These are phyloP conservation scores for Acer saccharum DNA, from an alignment of 345 rosid genomes.

Conservation along the genomic window DNA sequence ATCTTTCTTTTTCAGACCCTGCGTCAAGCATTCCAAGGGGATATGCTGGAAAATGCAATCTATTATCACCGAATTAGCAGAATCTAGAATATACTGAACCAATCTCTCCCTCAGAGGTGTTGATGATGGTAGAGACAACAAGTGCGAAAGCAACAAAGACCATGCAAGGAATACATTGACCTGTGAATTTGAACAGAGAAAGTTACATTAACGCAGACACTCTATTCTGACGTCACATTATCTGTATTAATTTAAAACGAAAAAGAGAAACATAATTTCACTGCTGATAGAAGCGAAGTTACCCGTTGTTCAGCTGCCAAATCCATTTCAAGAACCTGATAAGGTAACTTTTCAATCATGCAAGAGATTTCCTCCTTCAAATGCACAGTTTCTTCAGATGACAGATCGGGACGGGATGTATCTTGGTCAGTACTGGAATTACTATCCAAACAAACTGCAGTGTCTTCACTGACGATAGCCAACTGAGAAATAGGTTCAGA, in stretches of 20 bases:
- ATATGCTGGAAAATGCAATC: conserved; percentile 95
- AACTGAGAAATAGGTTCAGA: conserved; percentile 69
- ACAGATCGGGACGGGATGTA: conserved; percentile 34
- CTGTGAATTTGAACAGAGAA: conserved; percentile 44
- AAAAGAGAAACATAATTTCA: conserved; percentile 5
- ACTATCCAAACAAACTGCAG: conserved; percentile 29
- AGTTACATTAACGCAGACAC: conserved; percentile 3
- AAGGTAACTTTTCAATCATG: conserved; percentile 67
- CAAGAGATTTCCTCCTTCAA: conserved; percentile 69
- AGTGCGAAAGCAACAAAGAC: conserved; percentile 85
- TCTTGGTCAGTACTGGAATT: conserved; percentile 45
- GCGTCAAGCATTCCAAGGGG: conserved; percentile 58
- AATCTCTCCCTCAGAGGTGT: conserved; percentile 67
- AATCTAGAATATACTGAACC: conserved; percentile 80
- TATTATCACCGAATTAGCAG: conserved; percentile 59
- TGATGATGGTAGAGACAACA: conserved; percentile 63
- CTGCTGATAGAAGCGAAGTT: conserved; percentile 27
- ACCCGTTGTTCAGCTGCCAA: conserved; percentile 73
- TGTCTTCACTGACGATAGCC: conserved; percentile 63
- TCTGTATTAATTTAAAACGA: conserved; percentile 7
- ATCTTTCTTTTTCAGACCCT: conserved; percentile 75
- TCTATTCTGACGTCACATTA: neutral
- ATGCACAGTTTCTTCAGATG: conserved; percentile 56
- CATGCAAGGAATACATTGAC: conserved; percentile 78
- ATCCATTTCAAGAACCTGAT: conserved; percentile 73